Conservation (phyloP, 257 asterid species). For the Eucommia ulmoides region DNA sequence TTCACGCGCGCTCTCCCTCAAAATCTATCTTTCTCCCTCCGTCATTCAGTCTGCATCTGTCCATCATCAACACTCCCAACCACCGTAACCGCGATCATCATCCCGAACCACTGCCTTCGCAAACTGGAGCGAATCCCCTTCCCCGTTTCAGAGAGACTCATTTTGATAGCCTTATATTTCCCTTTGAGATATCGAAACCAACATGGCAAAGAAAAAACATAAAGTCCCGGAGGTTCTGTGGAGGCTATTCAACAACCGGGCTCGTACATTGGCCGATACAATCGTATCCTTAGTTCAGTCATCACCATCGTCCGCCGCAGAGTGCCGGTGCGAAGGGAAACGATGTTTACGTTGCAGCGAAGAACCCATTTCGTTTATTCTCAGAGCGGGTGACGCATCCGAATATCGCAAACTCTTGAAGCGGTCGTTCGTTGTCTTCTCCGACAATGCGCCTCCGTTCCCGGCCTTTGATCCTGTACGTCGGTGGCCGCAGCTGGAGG, state of each 20-base stretch:
- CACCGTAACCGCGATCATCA: no score
- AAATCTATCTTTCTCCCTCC: no score
- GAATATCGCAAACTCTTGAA: slow-evolving; percentile 57
- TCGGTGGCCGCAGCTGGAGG: slow-evolving; percentile 61
- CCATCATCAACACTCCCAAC: no score
- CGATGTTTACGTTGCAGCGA: slow-evolving; percentile 59
- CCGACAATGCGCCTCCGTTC: slow-evolving; percentile 42
- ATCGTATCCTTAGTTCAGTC: slow-evolving; percentile 38
- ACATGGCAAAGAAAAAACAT: slow-evolving; percentile 11
- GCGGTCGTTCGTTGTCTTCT: slow-evolving; percentile 44
- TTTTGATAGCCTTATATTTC: no score
- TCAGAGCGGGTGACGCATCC: slow-evolving; percentile 35
- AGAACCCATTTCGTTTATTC: slow-evolving; percentile 33
- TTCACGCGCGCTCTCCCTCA: no score
- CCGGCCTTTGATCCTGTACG: slow-evolving; percentile 31
- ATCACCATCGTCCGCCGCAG: slow-evolving; percentile 10
- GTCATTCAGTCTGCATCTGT: no score
- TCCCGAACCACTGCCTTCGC: no score
- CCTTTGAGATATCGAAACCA: no score
- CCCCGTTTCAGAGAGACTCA: no score
- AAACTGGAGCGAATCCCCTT: no score
- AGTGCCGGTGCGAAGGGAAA: slow-evolving; percentile 39
- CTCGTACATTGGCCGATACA: slow-evolving; percentile 58
- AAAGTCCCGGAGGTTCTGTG: slow-evolving; percentile 63
- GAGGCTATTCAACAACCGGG: slow-evolving; percentile 50